Base-by-base conservation (phyloP, 495 filamentous ascomycete species). In the Immersiella caudata region DNA sequence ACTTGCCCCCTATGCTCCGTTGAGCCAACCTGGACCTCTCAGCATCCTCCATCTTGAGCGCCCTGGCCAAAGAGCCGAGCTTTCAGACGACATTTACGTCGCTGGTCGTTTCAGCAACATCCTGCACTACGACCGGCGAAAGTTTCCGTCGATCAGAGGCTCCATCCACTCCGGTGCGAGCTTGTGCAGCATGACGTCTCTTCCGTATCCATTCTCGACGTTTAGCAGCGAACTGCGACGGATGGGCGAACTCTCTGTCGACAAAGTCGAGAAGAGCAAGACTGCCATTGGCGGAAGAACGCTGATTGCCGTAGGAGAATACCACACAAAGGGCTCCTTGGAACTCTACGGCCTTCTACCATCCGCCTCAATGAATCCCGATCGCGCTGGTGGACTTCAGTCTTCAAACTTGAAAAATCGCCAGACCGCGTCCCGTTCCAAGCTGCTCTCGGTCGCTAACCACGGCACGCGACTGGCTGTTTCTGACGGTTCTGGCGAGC, bases 21-120 rank as follows among this genome's bases (percentile, higher is more conserved):
- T 96, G 25, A 89, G 90, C 68, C 91, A 96, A 60, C 90, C 93
- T 1, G 88, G 91, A 0, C 93, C 94, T 20, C 81, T 95, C 22
- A 91, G 88, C 49, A 94, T 97, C 69, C 82, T 95, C 18, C 93
- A 96, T 74, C 82, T 91, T 14, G 87, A 87, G 26, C 81, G 79
- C 22, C 85, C 86, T 1, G 83, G 79, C 0, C 72, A 79, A n/a
- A 73, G 77, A 18, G 81, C 79, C 62, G 74, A 81, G 62, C 75
- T 83, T 22, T 87, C 88, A 29, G 84, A 86, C 29, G 85, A 89
- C 33, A 89, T 94, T 52, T 92, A 90, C 80, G 88, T 98, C 35
- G 93, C 91, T 0, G 94, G 94, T 12, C 88, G 94, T 26, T 98
- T 97, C 76, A 91, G 93, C 12, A 94, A 89, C 76, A 92, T 97